Evolutionary conservation across 805 yeast species (phyloP), one percentile per base, ranked within the genome.

Genomic region (Candida sithepensis): DNA sequence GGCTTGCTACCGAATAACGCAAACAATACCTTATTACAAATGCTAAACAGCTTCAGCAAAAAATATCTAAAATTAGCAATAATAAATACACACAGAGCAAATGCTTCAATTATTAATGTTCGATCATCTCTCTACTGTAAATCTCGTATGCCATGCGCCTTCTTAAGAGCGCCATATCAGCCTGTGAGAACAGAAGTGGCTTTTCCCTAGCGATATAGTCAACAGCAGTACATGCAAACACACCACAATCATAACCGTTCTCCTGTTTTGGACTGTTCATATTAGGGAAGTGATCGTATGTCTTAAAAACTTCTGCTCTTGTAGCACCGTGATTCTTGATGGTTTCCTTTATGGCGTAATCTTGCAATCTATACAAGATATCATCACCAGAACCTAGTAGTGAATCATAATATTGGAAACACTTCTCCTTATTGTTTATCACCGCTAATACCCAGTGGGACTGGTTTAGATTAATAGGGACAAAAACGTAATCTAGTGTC

Each of bases 191-290:
- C 3, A 65, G 59, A 36, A 88, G 66, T 0, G 73, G 73, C 22
- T 64, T 63, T 4, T 72, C 77, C 32, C 78, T 68, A 0, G 91
- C 68, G 38, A 88, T 57, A 41, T 75, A 82, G 42, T 81, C 77
- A 1, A 87, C 88, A 41, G 82, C 84, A 46, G 90, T 79, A 64
- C 97, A 85, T 2, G 95, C 78, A 60, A 91, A 94, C 2, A 92
- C 96, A 7, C 99, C 99, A 70, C 99, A 94, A 65, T 94, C 99
- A 55, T 64, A 88, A 0, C 97, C 97, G 61, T 94, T 94, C 23
- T 74, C 71, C 63, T 94, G 99, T 55, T 84, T 88, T 1, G 99
- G 98, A 39, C 91, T 50, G 34, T 56, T 57, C 47, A 60, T 55
- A 18, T 59, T 42, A 18, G 52, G 61, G 24, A 53, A 48, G 21